Percentiles rank a stretch among this genome's conserved stretches.
These are phyloP conservation scores for Andrographis paniculata DNA, from an alignment of 305 asterid genomes.

Conservation along the genomic window DNA sequence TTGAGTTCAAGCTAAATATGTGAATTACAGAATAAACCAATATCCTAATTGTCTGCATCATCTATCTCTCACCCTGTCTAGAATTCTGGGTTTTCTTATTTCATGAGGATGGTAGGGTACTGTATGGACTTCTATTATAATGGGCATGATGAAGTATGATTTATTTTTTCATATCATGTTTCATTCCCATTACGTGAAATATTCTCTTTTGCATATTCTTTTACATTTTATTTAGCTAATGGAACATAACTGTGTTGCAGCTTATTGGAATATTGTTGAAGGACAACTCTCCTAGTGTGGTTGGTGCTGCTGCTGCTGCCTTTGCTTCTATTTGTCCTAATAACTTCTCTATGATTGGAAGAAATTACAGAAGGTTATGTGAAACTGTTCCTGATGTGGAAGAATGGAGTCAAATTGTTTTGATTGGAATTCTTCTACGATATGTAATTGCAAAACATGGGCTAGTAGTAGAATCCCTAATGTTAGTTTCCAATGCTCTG, in stretches of 20 bases:
- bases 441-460: conserved; percentile 91
- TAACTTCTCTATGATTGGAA: conserved; percentile 71
- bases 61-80: not conserved
- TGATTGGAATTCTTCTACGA: conserved; percentile 75
- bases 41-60: conserved; percentile 2
- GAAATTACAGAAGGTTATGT: conserved; percentile 72
- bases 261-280: conserved; percentile 71
- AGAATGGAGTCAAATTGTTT: conserved; percentile 95
- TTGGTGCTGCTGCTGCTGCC: conserved; percentile 97
- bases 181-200: not conserved
- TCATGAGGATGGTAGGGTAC: too few species aligned
- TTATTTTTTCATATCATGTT: not conserved
- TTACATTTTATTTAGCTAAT: conserved; percentile 10
- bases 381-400: conserved; percentile 96
- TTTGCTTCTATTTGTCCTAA: conserved; percentile 89
- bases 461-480: conserved; percentile 79
- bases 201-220: conserved; percentile 11
- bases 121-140: too few species aligned
- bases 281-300: conserved; percentile 90
- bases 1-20: conserved; percentile 1
- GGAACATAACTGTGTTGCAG: conserved; percentile 35
- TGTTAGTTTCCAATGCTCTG: conserved; percentile 36
- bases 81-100: not conserved
- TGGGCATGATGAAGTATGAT: conserved; percentile 8
- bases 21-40: not conserved